phyloP scores from a whole-genome alignment of 768 basidiomycete species.

The Xanthoconium purpureum region DNA sequence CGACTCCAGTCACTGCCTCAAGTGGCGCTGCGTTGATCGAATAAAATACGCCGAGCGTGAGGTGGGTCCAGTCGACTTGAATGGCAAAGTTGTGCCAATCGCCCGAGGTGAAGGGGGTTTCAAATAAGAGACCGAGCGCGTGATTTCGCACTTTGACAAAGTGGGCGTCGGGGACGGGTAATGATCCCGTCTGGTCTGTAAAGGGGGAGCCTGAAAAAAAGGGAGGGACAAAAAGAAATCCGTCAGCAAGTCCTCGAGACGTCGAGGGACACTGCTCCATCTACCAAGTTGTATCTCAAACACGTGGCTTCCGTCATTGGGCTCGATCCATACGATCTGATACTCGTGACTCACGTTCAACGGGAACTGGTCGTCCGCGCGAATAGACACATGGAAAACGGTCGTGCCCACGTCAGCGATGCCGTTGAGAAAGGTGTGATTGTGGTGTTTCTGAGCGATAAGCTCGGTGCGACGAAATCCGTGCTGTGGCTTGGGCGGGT shows the following conservation, averaged over 20 bases:
- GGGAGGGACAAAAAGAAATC: too few species aligned
- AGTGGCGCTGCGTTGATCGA: constrained; percentile 42
- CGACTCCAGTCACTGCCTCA: constrained; percentile 39
- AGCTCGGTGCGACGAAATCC: constrained; percentile 62
- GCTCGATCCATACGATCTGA: constrained; percentile 62
- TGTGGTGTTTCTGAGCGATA: constrained; percentile 46
- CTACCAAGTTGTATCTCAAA: constrained; percentile 59
- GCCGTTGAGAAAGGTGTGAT: constrained; percentile 36
- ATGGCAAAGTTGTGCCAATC: constrained; percentile 63
- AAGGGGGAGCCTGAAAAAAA: constrained; percentile 51
- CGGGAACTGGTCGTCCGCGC: constrained; percentile 36
- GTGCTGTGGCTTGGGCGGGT: constrained; percentile 33
- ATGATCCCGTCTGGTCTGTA: constrained; percentile 44
- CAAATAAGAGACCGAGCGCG: constrained; percentile 48
- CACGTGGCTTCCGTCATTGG: constrained; percentile 55
- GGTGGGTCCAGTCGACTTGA: constrained; percentile 52
- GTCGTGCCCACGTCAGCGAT: constrained; percentile 43
- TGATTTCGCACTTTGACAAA: constrained; percentile 58
- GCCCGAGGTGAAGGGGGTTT: constrained; percentile 39
- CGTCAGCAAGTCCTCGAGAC: not conserved
- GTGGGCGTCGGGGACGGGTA: constrained; percentile 43
- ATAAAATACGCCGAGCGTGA: constrained; percentile 50
- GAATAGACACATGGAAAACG: constrained; percentile 51
- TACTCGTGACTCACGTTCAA: constrained; percentile 59
- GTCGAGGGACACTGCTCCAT: constrained; percentile 8